These are phyloP conservation scores for Mycena floridula DNA, from an alignment of 768 basidiomycete species.

Conservation along the genomic window DNA sequence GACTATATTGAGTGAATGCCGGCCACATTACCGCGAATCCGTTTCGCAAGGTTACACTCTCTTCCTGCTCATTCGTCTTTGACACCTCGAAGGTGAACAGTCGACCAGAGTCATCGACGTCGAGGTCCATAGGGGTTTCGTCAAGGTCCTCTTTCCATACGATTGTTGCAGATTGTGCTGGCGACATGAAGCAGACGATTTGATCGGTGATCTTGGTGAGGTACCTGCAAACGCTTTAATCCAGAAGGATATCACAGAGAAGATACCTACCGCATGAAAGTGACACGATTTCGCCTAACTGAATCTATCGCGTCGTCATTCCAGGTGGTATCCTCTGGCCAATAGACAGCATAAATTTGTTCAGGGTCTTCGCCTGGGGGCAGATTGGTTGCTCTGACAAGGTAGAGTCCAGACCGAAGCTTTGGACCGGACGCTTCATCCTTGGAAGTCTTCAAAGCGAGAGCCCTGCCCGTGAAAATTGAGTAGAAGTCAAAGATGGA, in stretches of 20 bases:
- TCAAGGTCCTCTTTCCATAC: constrained; percentile 33
- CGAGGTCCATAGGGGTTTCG: constrained; percentile 20
- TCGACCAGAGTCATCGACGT: constrained; percentile 37
- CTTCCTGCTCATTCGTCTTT: constrained; percentile 51
- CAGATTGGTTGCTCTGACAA: constrained; percentile 19
- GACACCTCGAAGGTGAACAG: constrained; percentile 49
- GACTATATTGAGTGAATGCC: background rate
- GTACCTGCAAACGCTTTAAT: constrained; percentile 32
- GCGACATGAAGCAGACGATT: constrained; percentile 41
- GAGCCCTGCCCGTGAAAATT: constrained; percentile 15
- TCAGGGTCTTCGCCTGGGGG: constrained; percentile 13
- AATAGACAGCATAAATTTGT: constrained; percentile 45
- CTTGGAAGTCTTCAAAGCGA: constrained; percentile 10
- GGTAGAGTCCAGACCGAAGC: constrained; percentile 48
- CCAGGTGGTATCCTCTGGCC: constrained; percentile 61
- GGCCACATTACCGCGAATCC: constrained; percentile 43
- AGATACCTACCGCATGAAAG: constrained; percentile 50
- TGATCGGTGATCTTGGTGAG: constrained; percentile 57
- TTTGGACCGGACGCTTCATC: constrained; percentile 15
- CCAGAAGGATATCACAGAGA: background rate
- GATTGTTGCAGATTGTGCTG: constrained; percentile 37
- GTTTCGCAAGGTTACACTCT: constrained; percentile 32
- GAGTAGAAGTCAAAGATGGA: constrained; percentile 5
- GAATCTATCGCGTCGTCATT: constrained; percentile 38
- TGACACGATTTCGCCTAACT: constrained; percentile 45